Percentiles rank a stretch among this genome's conserved stretches.
Evolutionary conservation across 768 basidiomycete genomes (phyloP).

Genomic region (Inosperma sp.): DNA sequence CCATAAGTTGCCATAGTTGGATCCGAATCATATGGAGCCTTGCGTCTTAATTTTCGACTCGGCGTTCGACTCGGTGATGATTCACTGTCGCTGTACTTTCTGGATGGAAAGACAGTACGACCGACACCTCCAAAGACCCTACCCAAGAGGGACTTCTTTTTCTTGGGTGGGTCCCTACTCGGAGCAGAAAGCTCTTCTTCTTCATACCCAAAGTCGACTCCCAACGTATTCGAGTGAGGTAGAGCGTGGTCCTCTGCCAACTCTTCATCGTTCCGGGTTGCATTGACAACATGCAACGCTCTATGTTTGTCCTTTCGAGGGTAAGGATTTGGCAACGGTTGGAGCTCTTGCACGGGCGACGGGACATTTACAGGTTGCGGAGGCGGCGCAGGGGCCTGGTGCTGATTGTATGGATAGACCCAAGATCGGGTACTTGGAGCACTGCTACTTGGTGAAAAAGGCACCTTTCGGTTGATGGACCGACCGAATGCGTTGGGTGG

Average conservation of each 20-base stretch:
- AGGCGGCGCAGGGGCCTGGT: neutral
- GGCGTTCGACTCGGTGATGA: neutral
- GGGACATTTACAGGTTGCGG: slow-evolving; percentile 18
- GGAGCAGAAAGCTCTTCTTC: neutral
- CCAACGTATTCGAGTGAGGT: slow-evolving; percentile 23
- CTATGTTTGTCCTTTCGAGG: neutral
- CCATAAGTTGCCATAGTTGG: slow-evolving; percentile 5
- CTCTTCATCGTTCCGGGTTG: slow-evolving; percentile 12
- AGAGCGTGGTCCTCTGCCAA: slow-evolving; percentile 22
- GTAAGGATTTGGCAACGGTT: slow-evolving; percentile 5
- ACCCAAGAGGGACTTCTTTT: slow-evolving; percentile 32
- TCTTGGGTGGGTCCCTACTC: slow-evolving; percentile 10
- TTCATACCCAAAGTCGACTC: slow-evolving; percentile 3
- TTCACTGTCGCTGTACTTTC: neutral
- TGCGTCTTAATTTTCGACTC: neutral
- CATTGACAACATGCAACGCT: slow-evolving; percentile 12
- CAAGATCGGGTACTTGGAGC: slow-evolving; percentile 8
- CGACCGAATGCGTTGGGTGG: no score
- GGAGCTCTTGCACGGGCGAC: slow-evolving; percentile 5
- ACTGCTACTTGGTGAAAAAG: neutral
- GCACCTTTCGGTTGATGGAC: slow-evolving; percentile 2
- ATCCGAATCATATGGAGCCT: neutral
- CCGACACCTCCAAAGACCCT: slow-evolving; percentile 36
- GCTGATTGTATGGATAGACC: slow-evolving; percentile 12
- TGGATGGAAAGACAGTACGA: slow-evolving; percentile 28